Percentiles rank a stretch among this genome's conserved stretches.
These are phyloP conservation scores for Odontarrhena argentea DNA, from an alignment of 345 rosid species.

Conservation along the genomic window DNA sequence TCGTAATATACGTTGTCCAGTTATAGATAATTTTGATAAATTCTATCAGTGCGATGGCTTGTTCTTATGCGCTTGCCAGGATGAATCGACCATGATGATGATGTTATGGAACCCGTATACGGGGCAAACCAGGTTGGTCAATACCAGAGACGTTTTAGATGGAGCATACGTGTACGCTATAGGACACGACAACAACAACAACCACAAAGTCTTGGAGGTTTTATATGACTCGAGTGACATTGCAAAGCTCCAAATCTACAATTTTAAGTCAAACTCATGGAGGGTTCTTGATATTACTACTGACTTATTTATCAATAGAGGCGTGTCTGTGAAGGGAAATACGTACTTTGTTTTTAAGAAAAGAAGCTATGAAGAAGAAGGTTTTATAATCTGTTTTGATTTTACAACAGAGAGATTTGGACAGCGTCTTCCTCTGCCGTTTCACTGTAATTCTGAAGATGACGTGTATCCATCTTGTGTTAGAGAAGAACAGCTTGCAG, in stretches of 20 bases:
- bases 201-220: background rate
- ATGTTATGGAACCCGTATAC: background rate
- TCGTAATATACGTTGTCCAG: no score
- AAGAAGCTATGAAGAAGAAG: no score
- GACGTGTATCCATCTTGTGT: no score
- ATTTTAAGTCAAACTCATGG: background rate
- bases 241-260: background rate
- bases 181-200: background rate
- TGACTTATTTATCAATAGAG: no score
- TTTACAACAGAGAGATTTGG: background rate
- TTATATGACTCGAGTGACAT: no score
- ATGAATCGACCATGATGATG: no score
- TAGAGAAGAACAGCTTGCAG: no score
- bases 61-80: no score
- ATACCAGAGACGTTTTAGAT: no score
- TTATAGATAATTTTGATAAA: no score
- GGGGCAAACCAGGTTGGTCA: background rate
- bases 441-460: no score
- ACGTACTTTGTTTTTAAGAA: background rate
- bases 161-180: background rate
- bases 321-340: background rate
- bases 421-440: background rate
- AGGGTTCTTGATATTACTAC: background rate
- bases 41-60: no score
- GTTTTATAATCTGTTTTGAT: background rate